Percentiles rank a stretch among this genome's conserved stretches.
Conservation (phyloP, 2,329 filamentous ascomycete species). For the Coniochaeta prunicola region DNA sequence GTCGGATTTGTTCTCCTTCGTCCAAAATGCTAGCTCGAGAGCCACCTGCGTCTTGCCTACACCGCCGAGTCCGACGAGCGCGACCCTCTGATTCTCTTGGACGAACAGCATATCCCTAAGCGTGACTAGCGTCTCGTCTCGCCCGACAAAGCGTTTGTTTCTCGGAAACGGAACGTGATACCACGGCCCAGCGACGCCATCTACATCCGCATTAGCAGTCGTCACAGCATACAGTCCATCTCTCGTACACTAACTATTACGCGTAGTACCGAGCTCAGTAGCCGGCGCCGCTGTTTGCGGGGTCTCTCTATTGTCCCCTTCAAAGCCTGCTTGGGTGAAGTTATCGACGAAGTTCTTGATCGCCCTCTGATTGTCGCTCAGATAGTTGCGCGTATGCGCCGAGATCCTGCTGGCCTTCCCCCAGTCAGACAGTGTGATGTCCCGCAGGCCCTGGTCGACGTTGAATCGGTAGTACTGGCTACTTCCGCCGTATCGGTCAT, state of each 20-base stretch:
- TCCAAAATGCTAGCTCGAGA: slow-evolving; percentile 28
- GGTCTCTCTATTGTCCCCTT: too few relatives aligned
- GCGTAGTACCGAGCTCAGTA: too few relatives aligned
- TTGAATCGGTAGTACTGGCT: background rate
- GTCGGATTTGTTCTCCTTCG: slow-evolving; percentile 20
- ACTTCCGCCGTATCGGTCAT: background rate
- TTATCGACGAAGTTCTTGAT: too few relatives aligned
- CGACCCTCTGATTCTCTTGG: background rate
- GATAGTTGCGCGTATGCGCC: background rate
- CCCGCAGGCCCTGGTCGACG: background rate
- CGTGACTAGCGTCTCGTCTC: background rate
- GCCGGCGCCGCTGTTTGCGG: too few relatives aligned
- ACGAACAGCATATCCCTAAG: background rate
- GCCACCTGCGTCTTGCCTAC: slow-evolving; percentile 30
- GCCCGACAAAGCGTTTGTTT: background rate
- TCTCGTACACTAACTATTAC: too few relatives aligned
- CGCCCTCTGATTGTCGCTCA: background rate
- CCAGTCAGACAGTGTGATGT: background rate
- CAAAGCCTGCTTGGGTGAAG: too few relatives aligned
- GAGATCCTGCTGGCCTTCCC: background rate
- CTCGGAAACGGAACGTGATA: background rate
- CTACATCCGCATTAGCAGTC: too few relatives aligned
- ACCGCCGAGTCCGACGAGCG: slow-evolving; percentile 23
- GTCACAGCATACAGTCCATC: too few relatives aligned
- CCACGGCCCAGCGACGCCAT: too few relatives aligned